These are phyloP conservation scores for Vigna angularis DNA, from an alignment of 306 rosid genomes.

Conservation along the genomic window DNA sequence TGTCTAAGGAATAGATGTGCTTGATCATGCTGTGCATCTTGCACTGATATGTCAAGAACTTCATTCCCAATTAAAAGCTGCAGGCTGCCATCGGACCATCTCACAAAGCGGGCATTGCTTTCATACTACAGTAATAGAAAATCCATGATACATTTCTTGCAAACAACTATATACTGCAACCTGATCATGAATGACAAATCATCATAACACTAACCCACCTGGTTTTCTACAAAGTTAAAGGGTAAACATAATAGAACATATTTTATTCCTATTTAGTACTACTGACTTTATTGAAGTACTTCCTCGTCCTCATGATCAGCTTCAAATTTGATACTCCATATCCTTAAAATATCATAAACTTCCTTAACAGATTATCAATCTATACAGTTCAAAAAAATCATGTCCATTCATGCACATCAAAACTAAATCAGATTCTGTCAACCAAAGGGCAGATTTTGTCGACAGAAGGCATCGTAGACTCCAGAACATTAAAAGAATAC, in stretches of 20 bases:
- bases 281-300: conserved; percentile 1
- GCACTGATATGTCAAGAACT: conserved; percentile 94
- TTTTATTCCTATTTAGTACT: not conserved
- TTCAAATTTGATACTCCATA: not conserved
- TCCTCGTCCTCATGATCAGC: not conserved
- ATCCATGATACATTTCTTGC: not conserved
- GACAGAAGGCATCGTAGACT: conserved; percentile 5
- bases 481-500: not conserved
- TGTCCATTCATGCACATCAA: conserved; percentile 6
- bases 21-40: conserved; percentile 98
- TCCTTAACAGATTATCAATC: not conserved
- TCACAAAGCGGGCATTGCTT: conserved; percentile 97
- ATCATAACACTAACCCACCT: not conserved
- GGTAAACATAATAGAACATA: not conserved
- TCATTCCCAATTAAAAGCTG: conserved; percentile 94
- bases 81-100: conserved; percentile 98
- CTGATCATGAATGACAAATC: conserved; percentile 25
- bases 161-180: not conserved
- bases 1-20: conserved; percentile 96
- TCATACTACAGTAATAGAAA: conserved; percentile 61
- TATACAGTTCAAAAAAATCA: not conserved
- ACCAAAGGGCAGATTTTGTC: not conserved
- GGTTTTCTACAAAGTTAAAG: not conserved
- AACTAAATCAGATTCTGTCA: conserved; percentile 6
- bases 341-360: conserved; percentile 11